Evolutionary conservation across 768 basidiomycete genomes (phyloP).

Genomic region (Suillus clintonianus): DNA sequence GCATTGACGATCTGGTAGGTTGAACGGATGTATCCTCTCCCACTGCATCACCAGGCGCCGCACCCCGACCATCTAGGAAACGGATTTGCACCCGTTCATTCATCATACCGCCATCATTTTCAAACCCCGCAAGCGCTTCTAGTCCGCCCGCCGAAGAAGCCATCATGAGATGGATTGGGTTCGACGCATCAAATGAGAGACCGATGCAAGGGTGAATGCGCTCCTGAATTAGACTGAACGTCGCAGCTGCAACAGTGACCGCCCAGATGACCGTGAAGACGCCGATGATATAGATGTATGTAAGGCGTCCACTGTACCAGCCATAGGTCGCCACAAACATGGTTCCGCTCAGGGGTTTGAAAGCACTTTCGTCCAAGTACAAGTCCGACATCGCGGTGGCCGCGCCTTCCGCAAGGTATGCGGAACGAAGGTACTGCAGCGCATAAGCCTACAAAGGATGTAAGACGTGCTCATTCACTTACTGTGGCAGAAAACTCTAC

Average conservation of each 20-base stretch:
- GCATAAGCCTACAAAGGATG: not conserved
- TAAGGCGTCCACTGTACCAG: not conserved
- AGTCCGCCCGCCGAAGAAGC: not conserved
- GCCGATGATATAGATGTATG: not conserved
- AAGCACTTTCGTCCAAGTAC: not conserved
- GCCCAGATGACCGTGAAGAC: not conserved
- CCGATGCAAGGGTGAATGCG: not conserved
- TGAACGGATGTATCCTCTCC: not conserved
- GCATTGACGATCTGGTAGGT: not conserved
- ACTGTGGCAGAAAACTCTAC: conserved; percentile 10
- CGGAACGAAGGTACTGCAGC: conserved; percentile 8
- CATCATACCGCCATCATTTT: not conserved
- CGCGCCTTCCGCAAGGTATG: conserved; percentile 1
- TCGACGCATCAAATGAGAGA: not conserved
- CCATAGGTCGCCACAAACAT: not conserved
- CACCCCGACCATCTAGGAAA: not conserved
- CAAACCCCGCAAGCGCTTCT: not conserved
- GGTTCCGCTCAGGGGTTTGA: not conserved
- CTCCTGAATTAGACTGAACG: not conserved
- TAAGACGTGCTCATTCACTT: not conserved
- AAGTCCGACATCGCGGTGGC: not conserved
- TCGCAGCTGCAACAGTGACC: not conserved
- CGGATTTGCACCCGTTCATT: not conserved
- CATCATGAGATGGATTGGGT: not conserved
- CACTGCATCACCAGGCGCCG: too few species aligned